Conservation (phyloP, 2,329 filamentous ascomycete genomes). For the Xylaria arbuscula region DNA sequence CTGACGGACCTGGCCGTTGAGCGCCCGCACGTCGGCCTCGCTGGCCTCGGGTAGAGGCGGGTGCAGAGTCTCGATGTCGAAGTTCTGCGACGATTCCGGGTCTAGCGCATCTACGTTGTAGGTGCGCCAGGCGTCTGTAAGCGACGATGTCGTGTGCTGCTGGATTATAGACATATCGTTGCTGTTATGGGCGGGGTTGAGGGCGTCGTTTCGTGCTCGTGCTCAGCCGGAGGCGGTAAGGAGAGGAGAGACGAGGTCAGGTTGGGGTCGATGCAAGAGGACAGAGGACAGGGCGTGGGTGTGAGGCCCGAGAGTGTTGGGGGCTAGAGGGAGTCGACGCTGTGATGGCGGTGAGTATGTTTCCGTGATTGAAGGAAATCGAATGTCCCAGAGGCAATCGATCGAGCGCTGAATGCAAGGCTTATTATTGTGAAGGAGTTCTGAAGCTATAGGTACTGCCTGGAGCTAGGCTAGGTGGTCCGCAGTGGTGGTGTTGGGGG, state of each 20-base stretch:
- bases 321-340: not conserved
- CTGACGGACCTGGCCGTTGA: constrained; percentile 86
- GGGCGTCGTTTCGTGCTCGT: not conserved
- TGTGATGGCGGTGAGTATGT: constrained; percentile 9
- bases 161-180: constrained; percentile 73
- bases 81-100: constrained; percentile 90
- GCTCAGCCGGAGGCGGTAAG: constrained; percentile 16
- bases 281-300: constrained; percentile 11
- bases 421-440: constrained; percentile 16
- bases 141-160: constrained; percentile 69
- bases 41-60: constrained; percentile 79
- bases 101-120: constrained; percentile 94
- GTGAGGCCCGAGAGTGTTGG: constrained; percentile 19
- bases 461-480: constrained; percentile 2
- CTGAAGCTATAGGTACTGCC: constrained; percentile 24
- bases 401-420: constrained; percentile 1
- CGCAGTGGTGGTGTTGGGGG: constrained; percentile 24
- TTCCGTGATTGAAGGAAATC: not conserved
- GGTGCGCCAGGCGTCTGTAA: constrained; percentile 79
- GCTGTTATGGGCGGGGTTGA: constrained; percentile 5
- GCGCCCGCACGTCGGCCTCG: constrained; percentile 80
- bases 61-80: constrained; percentile 85
- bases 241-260: constrained; percentile 4
- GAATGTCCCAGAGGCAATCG: constrained; percentile 9
- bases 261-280: constrained; percentile 33